Evolutionary conservation across 352 stramenopile genomes (phyloP).

Genomic region (Lagenidium giganteum): DNA sequence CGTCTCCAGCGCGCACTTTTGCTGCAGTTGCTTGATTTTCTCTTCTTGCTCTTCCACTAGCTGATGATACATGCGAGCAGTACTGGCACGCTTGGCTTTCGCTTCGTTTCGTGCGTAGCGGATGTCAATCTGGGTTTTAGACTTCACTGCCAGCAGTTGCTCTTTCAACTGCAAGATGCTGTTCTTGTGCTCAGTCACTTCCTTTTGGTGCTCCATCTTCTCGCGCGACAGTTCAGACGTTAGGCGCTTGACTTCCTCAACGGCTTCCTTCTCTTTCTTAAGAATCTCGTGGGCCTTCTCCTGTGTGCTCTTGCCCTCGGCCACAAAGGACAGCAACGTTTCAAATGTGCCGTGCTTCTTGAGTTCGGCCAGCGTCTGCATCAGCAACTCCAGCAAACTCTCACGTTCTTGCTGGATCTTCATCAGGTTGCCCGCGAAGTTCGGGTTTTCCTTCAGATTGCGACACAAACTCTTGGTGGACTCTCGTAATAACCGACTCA

Average conservation of each 20-base stretch:
- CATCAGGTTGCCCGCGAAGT: conserved; percentile 88
- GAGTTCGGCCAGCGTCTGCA: conserved; percentile 56
- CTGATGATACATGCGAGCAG: conserved; percentile 70
- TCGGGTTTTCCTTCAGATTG: conserved; percentile 92
- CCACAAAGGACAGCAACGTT: conserved; percentile 67
- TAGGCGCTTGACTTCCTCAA: conserved; percentile 84
- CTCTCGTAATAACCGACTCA: conserved; percentile 84
- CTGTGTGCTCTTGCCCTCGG: conserved; percentile 68
- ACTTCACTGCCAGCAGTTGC: conserved; percentile 78
- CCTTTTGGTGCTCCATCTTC: conserved; percentile 73
- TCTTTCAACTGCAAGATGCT: conserved; percentile 82
- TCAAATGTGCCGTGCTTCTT: conserved; percentile 75
- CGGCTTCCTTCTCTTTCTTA: conserved; percentile 80
- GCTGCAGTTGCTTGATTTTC: conserved; percentile 60
- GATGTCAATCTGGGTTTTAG: conserved; percentile 80
- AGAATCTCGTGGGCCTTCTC: conserved; percentile 79
- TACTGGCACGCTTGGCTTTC: conserved; percentile 82
- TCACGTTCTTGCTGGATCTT: conserved; percentile 91
- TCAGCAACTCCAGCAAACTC: conserved; percentile 70
- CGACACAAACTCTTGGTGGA: conserved; percentile 90
- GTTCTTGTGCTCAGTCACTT: conserved; percentile 59
- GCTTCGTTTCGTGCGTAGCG: conserved; percentile 76
- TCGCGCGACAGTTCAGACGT: conserved; percentile 73
- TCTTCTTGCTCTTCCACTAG: conserved; percentile 73
- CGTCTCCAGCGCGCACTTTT: conserved; percentile 53